These are phyloP conservation scores for Trypanosoma grayi DNA, from an alignment of 208 protist species.

Conservation along the genomic window DNA sequence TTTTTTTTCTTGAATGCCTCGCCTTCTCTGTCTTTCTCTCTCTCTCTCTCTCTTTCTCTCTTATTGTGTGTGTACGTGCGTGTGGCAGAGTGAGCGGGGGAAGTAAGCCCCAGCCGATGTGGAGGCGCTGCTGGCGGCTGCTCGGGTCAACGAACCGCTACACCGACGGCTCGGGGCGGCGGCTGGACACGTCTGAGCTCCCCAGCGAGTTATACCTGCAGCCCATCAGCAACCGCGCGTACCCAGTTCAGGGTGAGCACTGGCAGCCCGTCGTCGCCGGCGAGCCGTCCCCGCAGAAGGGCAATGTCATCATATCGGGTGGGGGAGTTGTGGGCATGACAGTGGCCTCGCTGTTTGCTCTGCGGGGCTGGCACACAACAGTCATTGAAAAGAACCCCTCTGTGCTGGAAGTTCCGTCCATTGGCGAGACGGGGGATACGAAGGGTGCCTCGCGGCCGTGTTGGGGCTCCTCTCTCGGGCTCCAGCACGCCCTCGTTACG, in stretches of 20 bases:
- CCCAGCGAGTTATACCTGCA: constrained; percentile 71
- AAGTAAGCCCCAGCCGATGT: constrained; percentile 24
- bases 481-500: constrained; percentile 79
- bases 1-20: no score
- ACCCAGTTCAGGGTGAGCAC: constrained; percentile 70
- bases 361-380: constrained; percentile 88
- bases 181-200: constrained; percentile 47
- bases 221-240: constrained; percentile 87
- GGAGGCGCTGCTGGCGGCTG: constrained; percentile 37
- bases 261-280: constrained; percentile 77
- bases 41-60: not conserved
- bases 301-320: constrained; percentile 82
- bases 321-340: constrained; percentile 82
- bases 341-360: constrained; percentile 56
- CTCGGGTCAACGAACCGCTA: constrained; percentile 85
- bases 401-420: constrained; percentile 4
- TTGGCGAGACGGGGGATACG: not conserved
- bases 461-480: constrained; percentile 43
- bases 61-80: not conserved
- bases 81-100: not conserved
- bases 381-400: constrained; percentile 62
- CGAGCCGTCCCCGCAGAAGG: constrained; percentile 76
- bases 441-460: not conserved
- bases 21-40: no score
- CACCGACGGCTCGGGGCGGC: constrained; percentile 78